phyloP scores from a whole-genome alignment of 768 basidiomycete genomes.

The Rhizopogon rudus region DNA sequence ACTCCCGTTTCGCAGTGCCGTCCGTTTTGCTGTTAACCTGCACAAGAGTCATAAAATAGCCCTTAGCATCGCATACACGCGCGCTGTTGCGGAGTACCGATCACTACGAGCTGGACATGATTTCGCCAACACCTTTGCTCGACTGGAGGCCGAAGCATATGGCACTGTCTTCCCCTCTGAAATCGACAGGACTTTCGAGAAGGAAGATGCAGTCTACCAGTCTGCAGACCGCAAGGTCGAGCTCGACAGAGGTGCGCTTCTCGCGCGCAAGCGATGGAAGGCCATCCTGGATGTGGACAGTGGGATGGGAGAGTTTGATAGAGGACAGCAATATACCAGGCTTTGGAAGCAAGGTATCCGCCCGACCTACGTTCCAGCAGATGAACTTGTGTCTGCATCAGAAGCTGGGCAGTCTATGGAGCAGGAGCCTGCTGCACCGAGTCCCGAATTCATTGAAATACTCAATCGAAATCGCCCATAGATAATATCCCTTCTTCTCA shows the following conservation, averaged over 20 bases:
- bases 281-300: constrained; percentile 47
- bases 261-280: constrained; percentile 75
- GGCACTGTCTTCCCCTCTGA: constrained; percentile 66
- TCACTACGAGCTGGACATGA: constrained; percentile 82
- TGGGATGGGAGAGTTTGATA: constrained; percentile 53
- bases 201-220: constrained; percentile 57
- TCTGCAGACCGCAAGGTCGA: constrained; percentile 55
- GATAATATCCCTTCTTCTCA: not conserved
- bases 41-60: constrained; percentile 58
- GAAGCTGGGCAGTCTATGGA: constrained; percentile 14
- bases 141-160: constrained; percentile 71
- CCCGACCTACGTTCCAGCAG: constrained; percentile 60
- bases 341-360: constrained; percentile 68
- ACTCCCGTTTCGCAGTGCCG: constrained; percentile 45
- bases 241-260: constrained; percentile 53
- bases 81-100: constrained; percentile 82
- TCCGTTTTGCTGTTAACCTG: constrained; percentile 78
- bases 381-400: constrained; percentile 29
- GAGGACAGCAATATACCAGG: constrained; percentile 65
- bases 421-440: not conserved
- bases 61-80: constrained; percentile 75
- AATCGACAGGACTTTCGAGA: constrained; percentile 54
- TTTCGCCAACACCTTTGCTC: constrained; percentile 70
- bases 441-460: constrained; percentile 9
- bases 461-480: not conserved